Evolutionary conservation across 495 filamentous ascomycete species (phyloP), one percentile per base, ranked within the genome.

Genomic region (Lophiotrema nucula): DNA sequence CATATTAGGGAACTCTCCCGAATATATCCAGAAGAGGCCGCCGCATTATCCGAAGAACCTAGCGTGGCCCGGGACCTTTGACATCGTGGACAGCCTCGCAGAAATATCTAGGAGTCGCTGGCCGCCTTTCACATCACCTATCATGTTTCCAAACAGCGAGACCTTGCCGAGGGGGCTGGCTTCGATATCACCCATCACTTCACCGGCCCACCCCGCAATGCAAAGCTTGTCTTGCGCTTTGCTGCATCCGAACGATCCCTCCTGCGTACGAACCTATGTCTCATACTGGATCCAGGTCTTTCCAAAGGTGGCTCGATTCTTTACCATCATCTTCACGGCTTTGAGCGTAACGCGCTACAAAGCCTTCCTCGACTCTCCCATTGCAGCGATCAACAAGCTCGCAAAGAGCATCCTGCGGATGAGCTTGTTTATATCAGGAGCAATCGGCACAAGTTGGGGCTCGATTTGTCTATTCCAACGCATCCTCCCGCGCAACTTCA

Each of bases 121-220:
- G 88, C 92, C 92, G 86, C 92, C 81, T 19, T 91, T 95, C 74
- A 79, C 85, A 39, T 95, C 91, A 0, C 92, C 93, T 1, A 92
- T 91, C 58, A 81, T 95, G 60, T 93, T 93, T 70, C 92, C 93
- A 0, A 75, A 79, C 37, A 79, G 56, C 0, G 31, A 69, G 13
- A 69, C 83, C 16, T 80, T 95, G 12, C 88, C 91, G 0, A 54
- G 79, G 23, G 70, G 81, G 12, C 81, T 97, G 24, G 55, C 75
- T 26, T 71, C 82, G 16, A 85, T 96, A 56, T 79, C 87, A 1
- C 90, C 92, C 11, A 82, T 97, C 24, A 88, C 89, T 27, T 82
- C 87, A 0, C 81, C 86, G 26, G 92, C 92, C 1, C 92, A 96
- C 67, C 92, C 92, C 6, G 80, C 86, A 23, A 92, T 95, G 67